These are phyloP conservation scores for Aquilaria sinensis DNA, from an alignment of 345 rosid genomes.

Conservation along the genomic window DNA sequence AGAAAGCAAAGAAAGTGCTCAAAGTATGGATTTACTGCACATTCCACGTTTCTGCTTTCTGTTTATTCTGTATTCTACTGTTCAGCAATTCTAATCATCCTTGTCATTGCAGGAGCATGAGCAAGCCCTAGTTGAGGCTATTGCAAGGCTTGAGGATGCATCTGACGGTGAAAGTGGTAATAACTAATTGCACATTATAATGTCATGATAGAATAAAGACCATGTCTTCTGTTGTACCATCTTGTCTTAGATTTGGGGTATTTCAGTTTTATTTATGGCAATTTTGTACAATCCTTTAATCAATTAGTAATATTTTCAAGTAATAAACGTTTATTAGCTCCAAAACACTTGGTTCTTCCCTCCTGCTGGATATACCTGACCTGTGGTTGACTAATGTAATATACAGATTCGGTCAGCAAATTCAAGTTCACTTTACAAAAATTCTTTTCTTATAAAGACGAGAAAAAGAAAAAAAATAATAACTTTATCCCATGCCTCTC, in stretches of 20 bases:
- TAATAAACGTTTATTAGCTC: too few relatives aligned
- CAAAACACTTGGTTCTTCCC: too few relatives aligned
- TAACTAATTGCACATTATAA: conserved; percentile 49
- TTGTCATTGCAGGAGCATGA: conserved; percentile 68
- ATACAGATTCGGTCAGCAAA: too few relatives aligned
- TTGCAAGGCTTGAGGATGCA: conserved; percentile 86
- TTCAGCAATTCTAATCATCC: conserved; percentile 7
- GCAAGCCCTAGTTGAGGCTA: conserved; percentile 82
- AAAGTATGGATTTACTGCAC: conserved; percentile 40
- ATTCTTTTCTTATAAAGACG: too few relatives aligned
- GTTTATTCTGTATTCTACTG: neutral
- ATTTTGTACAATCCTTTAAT: conserved; percentile 17
- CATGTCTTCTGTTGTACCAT: conserved; percentile 24
- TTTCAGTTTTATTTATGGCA: conserved; percentile 23
- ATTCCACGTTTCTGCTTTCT: neutral
- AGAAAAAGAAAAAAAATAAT: too few relatives aligned
- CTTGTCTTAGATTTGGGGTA: conserved; percentile 21
- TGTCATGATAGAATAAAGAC: conserved; percentile 26
- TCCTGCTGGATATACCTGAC: too few relatives aligned
- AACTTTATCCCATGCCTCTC: too few relatives aligned
- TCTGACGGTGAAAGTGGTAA: conserved; percentile 99
- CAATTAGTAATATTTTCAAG: conserved; percentile 4
- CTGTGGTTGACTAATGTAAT: too few relatives aligned
- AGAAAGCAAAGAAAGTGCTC: conserved; percentile 81
- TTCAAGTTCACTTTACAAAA: too few relatives aligned